Percentiles rank a stretch among this genome's conserved stretches.
phyloP scores from a whole-genome alignment of 129 eudicot species.

The Daucus carota region DNA sequence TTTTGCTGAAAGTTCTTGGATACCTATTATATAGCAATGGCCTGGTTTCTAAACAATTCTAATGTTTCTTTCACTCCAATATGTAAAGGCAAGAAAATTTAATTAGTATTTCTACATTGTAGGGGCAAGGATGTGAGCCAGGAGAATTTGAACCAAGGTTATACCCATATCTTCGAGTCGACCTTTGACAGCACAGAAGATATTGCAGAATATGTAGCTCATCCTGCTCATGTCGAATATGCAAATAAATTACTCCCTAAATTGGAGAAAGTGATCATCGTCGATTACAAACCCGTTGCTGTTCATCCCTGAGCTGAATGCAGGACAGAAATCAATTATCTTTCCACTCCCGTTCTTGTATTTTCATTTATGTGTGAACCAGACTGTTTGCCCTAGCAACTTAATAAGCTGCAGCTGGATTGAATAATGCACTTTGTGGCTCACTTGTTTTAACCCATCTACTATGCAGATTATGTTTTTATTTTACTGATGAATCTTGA shows the following conservation, averaged over 20 bases:
- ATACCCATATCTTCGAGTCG: constrained; percentile 78
- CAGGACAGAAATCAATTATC: not conserved
- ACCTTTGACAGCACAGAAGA: constrained; percentile 76
- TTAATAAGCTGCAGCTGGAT: not conserved
- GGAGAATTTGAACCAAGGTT: constrained; percentile 85
- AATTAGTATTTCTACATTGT: constrained; percentile 6
- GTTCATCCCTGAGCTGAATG: constrained; percentile 32
- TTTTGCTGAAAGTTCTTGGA: not conserved
- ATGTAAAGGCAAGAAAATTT: not conserved
- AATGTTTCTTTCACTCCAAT: not conserved
- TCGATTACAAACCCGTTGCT: constrained; percentile 67
- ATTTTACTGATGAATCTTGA: no score
- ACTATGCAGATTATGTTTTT: no score
- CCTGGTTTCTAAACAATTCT: no score
- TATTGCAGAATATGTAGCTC: constrained; percentile 57
- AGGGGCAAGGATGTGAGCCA: constrained; percentile 91
- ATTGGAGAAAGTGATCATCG: constrained; percentile 56
- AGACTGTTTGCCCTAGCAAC: not conserved
- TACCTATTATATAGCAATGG: no score
- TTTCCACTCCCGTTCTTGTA: not conserved
- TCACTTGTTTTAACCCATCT: not conserved
- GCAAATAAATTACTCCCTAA: constrained; percentile 49
- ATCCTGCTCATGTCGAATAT: constrained; percentile 65
- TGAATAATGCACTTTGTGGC: not conserved
- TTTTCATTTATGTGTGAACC: not conserved